Evolutionary conservation across 2,329 filamentous ascomycete species (phyloP), one percentile per base, ranked within the genome.

Genomic region (Coccinonectria pachysandricola): DNA sequence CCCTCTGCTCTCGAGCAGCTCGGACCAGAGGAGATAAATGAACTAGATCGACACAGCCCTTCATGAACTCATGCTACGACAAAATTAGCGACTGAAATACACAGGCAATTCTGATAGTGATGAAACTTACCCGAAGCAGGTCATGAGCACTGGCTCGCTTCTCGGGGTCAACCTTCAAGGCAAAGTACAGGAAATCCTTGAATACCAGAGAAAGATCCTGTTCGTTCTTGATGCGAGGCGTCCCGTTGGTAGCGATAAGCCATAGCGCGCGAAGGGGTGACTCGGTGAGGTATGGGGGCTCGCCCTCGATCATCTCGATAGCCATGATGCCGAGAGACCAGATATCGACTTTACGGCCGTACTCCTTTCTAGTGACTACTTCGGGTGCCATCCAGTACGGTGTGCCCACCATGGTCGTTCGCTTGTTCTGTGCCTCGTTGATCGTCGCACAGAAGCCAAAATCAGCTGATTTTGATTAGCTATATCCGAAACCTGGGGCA

Each of bases 321-420:
- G 91, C 86, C 91, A 98, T 96, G 60, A 98, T 98, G 32, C 91
- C 91, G 22, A 98, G 64, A 32, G 84, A 93, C 91, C 91, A 98
- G 43, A 98, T 95, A 50, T 98, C 91, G 28, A 98, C 88, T 58
- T 96, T 98, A 37, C 88, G 80, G 40, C 91, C 91, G 57, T 98
- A 98, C 59, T 96, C 91, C 56, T 96, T 96, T 21, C 87, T 71
- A 6, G 86, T 96, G 15, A 98, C 91, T 12, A 98, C 88, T 58
- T 98, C 91, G 4, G 91, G 91, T 2, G 91, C 91, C 91, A 98
- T 98, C 91, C 91, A 98, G 58, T 98, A 98, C 2, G 91, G 91
- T 6, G 91, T 96, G 28, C 91, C 91, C 22, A 98, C 91, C 91
- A 96, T 98, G 9, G 91, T 98, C 4, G 87, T 96, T 34, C 91